phyloP scores from a whole-genome alignment of 345 rosid genomes.

The Sonneratia alba region DNA sequence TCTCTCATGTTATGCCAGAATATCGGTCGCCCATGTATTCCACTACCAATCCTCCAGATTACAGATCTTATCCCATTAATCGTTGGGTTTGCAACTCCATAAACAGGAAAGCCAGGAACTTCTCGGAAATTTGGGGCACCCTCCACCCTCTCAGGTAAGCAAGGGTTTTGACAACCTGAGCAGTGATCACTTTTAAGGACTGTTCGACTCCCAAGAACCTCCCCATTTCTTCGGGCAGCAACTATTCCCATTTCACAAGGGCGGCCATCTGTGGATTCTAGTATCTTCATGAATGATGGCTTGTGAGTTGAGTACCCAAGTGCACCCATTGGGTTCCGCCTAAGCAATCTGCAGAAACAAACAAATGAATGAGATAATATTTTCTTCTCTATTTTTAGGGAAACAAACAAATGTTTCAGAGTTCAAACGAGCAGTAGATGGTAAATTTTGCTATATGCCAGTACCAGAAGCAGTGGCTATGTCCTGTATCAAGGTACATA shows the following conservation, averaged over 20 bases:
- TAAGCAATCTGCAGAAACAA: constrained; percentile 51
- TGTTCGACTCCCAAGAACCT: constrained; percentile 93
- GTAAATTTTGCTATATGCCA: background rate
- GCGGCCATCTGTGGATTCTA: constrained; percentile 74
- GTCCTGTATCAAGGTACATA: background rate
- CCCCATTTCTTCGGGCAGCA: constrained; percentile 88
- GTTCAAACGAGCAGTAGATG: too few relatives aligned
- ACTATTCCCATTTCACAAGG: constrained; percentile 86
- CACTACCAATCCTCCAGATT: constrained; percentile 74
- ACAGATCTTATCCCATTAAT: constrained; percentile 82
- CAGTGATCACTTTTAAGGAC: constrained; percentile 96
- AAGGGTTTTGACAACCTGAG: constrained; percentile 79
- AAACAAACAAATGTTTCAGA: too few relatives aligned
- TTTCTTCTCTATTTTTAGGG: background rate
- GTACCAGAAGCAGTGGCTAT: background rate
- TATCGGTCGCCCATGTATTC: constrained; percentile 61
- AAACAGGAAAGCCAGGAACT: constrained; percentile 96
- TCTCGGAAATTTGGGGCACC: constrained; percentile 98
- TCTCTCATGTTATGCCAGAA: constrained; percentile 99
- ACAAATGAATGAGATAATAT: background rate
- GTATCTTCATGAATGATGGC: constrained; percentile 49
- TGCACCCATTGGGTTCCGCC: constrained; percentile 99
- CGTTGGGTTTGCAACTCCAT: constrained; percentile 99
- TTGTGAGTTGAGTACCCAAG: constrained; percentile 64
- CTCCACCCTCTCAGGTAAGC: constrained; percentile 82